phyloP scores from a whole-genome alignment of 305 asterid species.

The Fraxinus dipetala region DNA sequence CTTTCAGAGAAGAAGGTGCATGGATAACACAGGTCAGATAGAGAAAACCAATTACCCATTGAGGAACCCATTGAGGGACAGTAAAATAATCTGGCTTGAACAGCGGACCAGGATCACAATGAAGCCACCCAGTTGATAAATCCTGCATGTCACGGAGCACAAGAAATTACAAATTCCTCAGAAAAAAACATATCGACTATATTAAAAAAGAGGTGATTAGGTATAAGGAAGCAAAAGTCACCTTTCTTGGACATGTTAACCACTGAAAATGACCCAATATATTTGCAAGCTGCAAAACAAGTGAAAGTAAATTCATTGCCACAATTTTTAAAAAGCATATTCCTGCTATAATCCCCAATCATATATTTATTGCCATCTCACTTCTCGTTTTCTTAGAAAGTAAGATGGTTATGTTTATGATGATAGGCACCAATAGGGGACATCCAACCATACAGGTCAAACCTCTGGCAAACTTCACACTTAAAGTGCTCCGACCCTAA shows the following conservation, averaged over 20 bases:
- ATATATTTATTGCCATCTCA: slow-evolving; percentile 1
- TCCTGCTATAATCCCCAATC: not conserved
- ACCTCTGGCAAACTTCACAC: not conserved
- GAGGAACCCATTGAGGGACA: slow-evolving; percentile 71
- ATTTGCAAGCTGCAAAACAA: slow-evolving; percentile 73
- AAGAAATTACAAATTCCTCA: slow-evolving; percentile 17
- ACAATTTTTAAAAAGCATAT: not conserved
- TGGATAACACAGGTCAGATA: not conserved
- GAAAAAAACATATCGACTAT: slow-evolving; percentile 12
- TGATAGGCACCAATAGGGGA: slow-evolving; percentile 6
- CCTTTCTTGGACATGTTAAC: slow-evolving; percentile 98
- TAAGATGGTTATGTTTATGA: slow-evolving; percentile 1
- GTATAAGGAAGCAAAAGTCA: slow-evolving; percentile 28
- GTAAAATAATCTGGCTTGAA: slow-evolving; percentile 68
- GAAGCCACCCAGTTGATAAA: slow-evolving; percentile 89
- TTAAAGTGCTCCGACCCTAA: not conserved
- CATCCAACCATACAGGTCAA: slow-evolving; percentile 8
- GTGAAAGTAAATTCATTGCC: slow-evolving; percentile 20
- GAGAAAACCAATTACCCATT: slow-evolving; percentile 56
- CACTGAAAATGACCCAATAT: slow-evolving; percentile 72
- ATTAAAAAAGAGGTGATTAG: slow-evolving; percentile 1
- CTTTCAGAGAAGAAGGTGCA: slow-evolving; percentile 2
- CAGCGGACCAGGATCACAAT: slow-evolving; percentile 86
- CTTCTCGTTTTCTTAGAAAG: not conserved
- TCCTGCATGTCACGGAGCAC: slow-evolving; percentile 48